Percentiles rank a stretch among this genome's conserved stretches.
phyloP scores from a whole-genome alignment of 208 protist species.

The Trichomonas vaginalis region DNA sequence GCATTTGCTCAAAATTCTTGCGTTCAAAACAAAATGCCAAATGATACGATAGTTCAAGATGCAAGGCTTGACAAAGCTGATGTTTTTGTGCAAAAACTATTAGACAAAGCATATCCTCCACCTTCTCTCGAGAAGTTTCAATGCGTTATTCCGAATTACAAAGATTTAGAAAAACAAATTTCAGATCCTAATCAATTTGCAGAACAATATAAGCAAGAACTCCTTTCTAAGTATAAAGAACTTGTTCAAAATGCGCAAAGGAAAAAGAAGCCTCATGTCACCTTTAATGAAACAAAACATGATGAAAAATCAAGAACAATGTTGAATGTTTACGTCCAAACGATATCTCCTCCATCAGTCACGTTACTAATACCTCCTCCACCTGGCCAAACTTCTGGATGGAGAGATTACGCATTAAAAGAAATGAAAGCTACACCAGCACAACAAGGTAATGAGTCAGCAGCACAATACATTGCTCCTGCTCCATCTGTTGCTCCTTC shows the following conservation, averaged over 20 bases:
- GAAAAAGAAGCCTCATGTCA: background rate
- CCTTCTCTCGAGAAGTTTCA: background rate
- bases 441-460: background rate
- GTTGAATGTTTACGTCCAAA: background rate
- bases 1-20: background rate
- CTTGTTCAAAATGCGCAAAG: background rate
- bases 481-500: background rate
- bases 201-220: background rate
- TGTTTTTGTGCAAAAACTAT: background rate
- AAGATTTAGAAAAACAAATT: background rate
- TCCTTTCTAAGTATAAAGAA: background rate
- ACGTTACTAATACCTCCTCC: background rate
- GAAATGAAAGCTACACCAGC: too few relatives aligned
- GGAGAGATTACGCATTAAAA: too few relatives aligned
- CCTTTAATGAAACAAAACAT: background rate
- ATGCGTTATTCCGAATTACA: background rate
- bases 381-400: background rate
- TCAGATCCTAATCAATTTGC: background rate
- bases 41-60: background rate
- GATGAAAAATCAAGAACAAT: background rate
- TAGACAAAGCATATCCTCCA: background rate
- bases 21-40: background rate
- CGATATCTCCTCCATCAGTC: background rate
- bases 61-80: background rate
- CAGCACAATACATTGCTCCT: background rate